Evolutionary conservation across 2,329 filamentous ascomycete genomes (phyloP).

Genomic region (Trichoderma cornu-damae): DNA sequence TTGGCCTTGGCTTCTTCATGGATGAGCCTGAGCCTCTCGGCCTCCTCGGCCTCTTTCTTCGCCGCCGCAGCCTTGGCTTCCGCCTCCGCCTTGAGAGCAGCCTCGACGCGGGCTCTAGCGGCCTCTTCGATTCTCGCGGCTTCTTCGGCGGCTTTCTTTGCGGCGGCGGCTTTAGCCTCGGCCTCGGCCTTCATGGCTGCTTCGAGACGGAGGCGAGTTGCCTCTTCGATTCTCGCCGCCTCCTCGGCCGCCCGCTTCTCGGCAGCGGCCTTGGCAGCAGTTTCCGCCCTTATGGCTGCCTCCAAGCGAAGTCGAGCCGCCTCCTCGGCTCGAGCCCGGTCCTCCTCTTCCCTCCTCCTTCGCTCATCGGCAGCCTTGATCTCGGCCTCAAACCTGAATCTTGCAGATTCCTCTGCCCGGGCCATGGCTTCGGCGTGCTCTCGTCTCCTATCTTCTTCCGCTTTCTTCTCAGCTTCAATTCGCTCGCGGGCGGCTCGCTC

Average conservation of each 20-base stretch:
- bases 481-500: constrained; percentile 41
- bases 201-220: constrained; percentile 39
- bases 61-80: constrained; percentile 39
- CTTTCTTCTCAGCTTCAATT: constrained; percentile 41
- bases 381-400: constrained; percentile 38
- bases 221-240: constrained; percentile 42
- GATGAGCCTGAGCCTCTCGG: constrained; percentile 35
- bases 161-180: constrained; percentile 40
- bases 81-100: constrained; percentile 36
- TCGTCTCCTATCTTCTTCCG: constrained; percentile 43
- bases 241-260: constrained; percentile 37
- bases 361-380: constrained; percentile 41
- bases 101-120: constrained; percentile 36
- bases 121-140: constrained; percentile 38
- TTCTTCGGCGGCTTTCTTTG: constrained; percentile 39
- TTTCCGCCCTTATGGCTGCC: constrained; percentile 39
- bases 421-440: constrained; percentile 33
- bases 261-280: constrained; percentile 39
- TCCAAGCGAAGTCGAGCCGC: constrained; percentile 41
- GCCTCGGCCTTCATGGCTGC: constrained; percentile 40
- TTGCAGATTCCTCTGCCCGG: constrained; percentile 36
- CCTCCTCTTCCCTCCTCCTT: constrained; percentile 38
- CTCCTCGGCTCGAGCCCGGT: constrained; percentile 42
- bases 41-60: constrained; percentile 39
- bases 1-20: constrained; percentile 37